Evolutionary conservation across 345 rosid genomes (phyloP), one percentile per base, ranked within the genome.

Genomic region (Raphanus raphanistrum): DNA sequence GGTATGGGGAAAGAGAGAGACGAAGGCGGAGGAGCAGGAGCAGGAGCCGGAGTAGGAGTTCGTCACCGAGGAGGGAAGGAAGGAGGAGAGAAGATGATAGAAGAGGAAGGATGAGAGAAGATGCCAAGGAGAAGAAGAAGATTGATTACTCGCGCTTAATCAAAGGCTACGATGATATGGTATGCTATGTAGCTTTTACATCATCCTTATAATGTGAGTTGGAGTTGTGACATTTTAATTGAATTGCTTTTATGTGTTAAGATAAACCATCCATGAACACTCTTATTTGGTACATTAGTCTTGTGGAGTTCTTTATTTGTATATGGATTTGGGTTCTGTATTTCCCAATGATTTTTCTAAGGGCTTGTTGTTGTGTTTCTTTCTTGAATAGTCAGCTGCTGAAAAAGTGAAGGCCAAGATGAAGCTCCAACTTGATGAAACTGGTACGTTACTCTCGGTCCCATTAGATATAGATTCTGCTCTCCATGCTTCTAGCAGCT

Each of bases 341-440:
- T 1, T 35, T 60, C 35, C 0, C 27, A 12, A 43, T 67, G 35
- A 26, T 60, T 7, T 7, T 43, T 7, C 6, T 63, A 28, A 21
- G 13, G 55, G 70, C 57, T 59, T 28, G 29, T 28, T 7, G 13
- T 41, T 63, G 36, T 74, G 76, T 67, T 83, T 79, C 68, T 81
- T 75, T 83, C 76, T 41, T 79, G 70, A 61, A 78, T 86, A 92
- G 98, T 82, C 91, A 33, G 36, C 36, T 33, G 7, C 36, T 33
- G 36, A 33, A 66, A 92, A 86, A 77, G 95, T 92, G 64, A 94
- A 94, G 82, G 98, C 98, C 71, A 88, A 84, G 88, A 94, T 87
- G 97, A 94, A 90, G 78, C 80, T 85, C 72, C 97, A 92, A 86
- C 98, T 94, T 74, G 79, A 84, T 77, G 90, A 89, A 81, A 90